Percentiles rank a stretch among this genome's conserved stretches.
phyloP scores from a whole-genome alignment of 495 filamentous ascomycete genomes.

The Cryomyces minteri region DNA sequence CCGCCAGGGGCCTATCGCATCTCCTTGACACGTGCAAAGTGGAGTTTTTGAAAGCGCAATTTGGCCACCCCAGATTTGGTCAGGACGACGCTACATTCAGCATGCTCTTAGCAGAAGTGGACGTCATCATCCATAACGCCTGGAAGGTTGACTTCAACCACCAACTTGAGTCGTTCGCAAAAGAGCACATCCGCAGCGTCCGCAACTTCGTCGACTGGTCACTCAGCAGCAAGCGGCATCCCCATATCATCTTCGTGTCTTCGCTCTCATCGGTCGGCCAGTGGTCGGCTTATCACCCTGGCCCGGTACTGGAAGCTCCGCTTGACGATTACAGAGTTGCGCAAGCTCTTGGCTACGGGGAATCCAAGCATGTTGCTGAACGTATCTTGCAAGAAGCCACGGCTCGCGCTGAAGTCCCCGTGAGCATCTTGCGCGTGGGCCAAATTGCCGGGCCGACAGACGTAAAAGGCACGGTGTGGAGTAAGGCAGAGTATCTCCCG shows the following conservation, averaged over 20 bases:
- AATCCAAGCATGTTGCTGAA: constrained; percentile 2
- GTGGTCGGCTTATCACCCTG: background rate
- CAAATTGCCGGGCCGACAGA: background rate
- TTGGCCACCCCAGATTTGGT: constrained; percentile 7
- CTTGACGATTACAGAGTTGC: constrained; percentile 1
- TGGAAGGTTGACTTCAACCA: constrained; percentile 30
- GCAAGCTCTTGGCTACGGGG: background rate
- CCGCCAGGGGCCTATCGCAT: too few species aligned
- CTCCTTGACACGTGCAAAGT: too few species aligned
- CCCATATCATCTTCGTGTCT: constrained; percentile 4
- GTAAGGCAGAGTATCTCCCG: background rate
- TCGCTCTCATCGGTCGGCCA: constrained; percentile 1
- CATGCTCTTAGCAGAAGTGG: constrained; percentile 6
- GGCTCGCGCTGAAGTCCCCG: background rate
- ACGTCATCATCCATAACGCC: constrained; percentile 25
- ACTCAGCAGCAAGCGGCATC: background rate
- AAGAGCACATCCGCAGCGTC: constrained; percentile 1
- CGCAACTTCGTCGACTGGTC: constrained; percentile 1
- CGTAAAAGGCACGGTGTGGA: background rate
- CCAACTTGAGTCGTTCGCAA: constrained; percentile 16
- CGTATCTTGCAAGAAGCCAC: background rate
- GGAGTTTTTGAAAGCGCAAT: background rate
- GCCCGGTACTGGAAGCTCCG: background rate
- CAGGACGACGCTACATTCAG: constrained; percentile 7
- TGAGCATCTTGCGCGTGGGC: background rate